These are phyloP conservation scores for Chrysanthemum seticuspe DNA, from an alignment of 129 eudicot genomes.

Conservation along the genomic window DNA sequence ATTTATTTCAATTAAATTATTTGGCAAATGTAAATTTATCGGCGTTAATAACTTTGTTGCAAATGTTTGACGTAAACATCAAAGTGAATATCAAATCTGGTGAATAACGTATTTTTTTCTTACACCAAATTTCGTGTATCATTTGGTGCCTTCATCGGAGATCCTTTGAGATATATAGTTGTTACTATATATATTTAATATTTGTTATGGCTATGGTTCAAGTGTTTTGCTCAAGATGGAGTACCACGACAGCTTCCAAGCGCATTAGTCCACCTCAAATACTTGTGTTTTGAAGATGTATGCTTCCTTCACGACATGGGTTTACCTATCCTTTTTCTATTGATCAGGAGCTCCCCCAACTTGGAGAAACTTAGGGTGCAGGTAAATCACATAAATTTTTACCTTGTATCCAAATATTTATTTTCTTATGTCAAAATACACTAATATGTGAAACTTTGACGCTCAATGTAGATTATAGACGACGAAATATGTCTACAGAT, in stretches of 20 bases:
- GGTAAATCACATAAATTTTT: not conserved
- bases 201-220: not conserved
- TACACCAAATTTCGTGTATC: not conserved
- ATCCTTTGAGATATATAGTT: not conserved
- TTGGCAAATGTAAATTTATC: no score
- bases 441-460: not conserved
- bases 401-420: not conserved
- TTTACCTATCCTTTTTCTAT: not conserved
- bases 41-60: no score
- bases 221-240: not conserved
- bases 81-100: no score
- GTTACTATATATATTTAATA: not conserved
- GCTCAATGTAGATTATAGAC: not conserved
- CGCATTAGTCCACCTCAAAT: conserved; percentile 4
- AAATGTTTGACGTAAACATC: no score
- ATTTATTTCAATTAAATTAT: no score
- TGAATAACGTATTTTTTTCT: not conserved
- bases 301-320: not conserved
- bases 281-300: not conserved
- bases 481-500: not conserved
- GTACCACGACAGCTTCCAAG: not conserved
- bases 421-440: not conserved
- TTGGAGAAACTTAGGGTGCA: not conserved
- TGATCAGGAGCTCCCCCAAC: not conserved
- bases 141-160: not conserved